Conservation (phyloP, 441 rosid genomes). For the Pelargonium citronellum region DNA sequence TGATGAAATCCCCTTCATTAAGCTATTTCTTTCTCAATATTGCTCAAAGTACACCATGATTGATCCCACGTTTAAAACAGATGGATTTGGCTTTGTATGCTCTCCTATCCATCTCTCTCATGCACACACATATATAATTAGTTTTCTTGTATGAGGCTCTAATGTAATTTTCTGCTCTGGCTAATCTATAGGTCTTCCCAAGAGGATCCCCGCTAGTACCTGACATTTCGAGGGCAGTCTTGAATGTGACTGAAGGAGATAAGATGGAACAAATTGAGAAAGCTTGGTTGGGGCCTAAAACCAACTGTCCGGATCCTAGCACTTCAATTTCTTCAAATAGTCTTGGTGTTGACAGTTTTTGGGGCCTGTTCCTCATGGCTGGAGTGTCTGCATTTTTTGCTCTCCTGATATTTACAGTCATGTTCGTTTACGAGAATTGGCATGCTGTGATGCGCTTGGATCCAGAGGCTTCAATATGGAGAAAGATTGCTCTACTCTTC, state of each 20-base stretch:
- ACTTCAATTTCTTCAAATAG: slow-evolving; percentile 30
- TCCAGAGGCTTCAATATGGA: background rate
- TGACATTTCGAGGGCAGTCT: slow-evolving; percentile 56
- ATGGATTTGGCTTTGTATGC: slow-evolving; percentile 67
- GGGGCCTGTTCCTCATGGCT: slow-evolving; percentile 48
- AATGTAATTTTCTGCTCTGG: no score
- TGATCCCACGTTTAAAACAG: slow-evolving; percentile 39
- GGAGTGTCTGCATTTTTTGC: slow-evolving; percentile 32
- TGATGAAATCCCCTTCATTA: slow-evolving; percentile 41
- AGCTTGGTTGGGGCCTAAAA: slow-evolving; percentile 33
- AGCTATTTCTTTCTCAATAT: slow-evolving; percentile 33
- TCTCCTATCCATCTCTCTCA: background rate
- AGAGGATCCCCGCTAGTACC: slow-evolving; percentile 50
- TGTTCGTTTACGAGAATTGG: slow-evolving; percentile 28
- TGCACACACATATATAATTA: background rate
- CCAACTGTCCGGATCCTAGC: slow-evolving; percentile 29
- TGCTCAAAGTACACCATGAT: slow-evolving; percentile 47
- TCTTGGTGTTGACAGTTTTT: slow-evolving; percentile 48
- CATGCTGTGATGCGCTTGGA: slow-evolving; percentile 8
- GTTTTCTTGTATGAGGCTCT: background rate
- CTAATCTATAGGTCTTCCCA: slow-evolving; percentile 39
- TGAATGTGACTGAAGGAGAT: slow-evolving; percentile 46
- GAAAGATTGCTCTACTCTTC: background rate
- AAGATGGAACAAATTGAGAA: slow-evolving; percentile 34
- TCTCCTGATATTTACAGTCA: slow-evolving; percentile 27